A percentile compares a stretch with the other conserved stretches of the same genome.
These are phyloP conservation scores for Trypanosoma lewisi DNA, from an alignment of 208 protist genomes.

Conservation along the genomic window DNA sequence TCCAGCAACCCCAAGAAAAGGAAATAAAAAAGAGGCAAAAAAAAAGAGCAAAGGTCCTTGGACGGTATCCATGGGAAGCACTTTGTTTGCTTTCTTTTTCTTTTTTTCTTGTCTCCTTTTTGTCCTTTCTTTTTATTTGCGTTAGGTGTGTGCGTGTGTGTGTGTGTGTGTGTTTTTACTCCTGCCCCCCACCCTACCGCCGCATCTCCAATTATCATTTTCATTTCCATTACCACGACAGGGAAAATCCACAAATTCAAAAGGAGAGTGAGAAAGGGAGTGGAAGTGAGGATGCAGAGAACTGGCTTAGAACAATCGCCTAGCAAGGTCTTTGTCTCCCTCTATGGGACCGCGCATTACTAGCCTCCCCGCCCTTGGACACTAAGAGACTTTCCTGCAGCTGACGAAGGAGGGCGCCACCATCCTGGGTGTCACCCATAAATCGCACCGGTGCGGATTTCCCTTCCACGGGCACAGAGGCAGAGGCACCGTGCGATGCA, in stretches of 20 bases:
- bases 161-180: no score
- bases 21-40: constrained; percentile 6
- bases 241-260: background rate
- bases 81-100: no score
- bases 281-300: background rate
- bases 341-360: background rate
- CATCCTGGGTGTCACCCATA: constrained; percentile 23
- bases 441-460: constrained; percentile 13
- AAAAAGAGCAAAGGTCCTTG: background rate
- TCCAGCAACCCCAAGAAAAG: background rate
- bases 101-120: no score
- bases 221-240: no score
- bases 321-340: constrained; percentile 11
- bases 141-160: no score
- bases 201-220: no score
- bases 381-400: constrained; percentile 17
- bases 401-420: constrained; percentile 25
- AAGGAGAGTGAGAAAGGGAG: background rate
- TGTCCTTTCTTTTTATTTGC: no score
- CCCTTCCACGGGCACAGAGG: background rate
- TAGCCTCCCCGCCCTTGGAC: background rate
- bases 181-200: no score
- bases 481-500: background rate
- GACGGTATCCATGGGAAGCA: background rate
- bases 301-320: background rate